phyloP scores from a whole-genome alignment of 176 grass and related monocot species.

The Stipa capillata region DNA sequence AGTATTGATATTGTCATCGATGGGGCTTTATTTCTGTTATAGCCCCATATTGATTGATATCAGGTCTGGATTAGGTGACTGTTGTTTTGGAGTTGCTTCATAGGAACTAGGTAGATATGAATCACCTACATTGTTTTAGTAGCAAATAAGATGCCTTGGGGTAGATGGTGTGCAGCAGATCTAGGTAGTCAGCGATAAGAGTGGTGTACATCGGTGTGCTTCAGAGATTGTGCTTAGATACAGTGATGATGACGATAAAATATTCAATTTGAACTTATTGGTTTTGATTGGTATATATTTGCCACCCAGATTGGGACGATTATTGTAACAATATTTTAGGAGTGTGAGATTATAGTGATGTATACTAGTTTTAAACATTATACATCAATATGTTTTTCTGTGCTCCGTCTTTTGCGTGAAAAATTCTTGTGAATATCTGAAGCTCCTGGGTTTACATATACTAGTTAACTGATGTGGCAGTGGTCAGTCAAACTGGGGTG shows the following conservation, averaged over 20 bases:
- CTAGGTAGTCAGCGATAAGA: not conserved
- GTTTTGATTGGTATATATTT: not conserved
- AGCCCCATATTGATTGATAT: not conserved
- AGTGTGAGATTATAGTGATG: not conserved
- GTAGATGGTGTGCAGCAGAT: not conserved
- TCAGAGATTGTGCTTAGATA: not conserved
- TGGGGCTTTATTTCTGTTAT: conserved; percentile 31
- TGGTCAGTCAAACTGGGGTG: no score
- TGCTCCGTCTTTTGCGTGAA: not conserved
- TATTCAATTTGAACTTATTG: not conserved
- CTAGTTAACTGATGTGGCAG: not conserved
- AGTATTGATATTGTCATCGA: not conserved
- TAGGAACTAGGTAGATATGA: conserved; percentile 18
- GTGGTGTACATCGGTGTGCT: conserved; percentile 3
- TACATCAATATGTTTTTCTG: no score
- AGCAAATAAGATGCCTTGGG: not conserved
- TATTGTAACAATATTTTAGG: not conserved
- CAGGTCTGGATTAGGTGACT: conserved; percentile 1
- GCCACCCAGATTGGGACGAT: not conserved
- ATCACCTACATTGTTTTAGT: no score
- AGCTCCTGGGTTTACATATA: not conserved
- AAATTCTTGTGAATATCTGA: not conserved
- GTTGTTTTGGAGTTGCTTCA: not conserved
- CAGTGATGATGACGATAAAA: conserved; percentile 22
- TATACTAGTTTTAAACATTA: not conserved